These are phyloP conservation scores for Eucalyptus erythrocorys DNA, from an alignment of 345 rosid species.

Conservation along the genomic window DNA sequence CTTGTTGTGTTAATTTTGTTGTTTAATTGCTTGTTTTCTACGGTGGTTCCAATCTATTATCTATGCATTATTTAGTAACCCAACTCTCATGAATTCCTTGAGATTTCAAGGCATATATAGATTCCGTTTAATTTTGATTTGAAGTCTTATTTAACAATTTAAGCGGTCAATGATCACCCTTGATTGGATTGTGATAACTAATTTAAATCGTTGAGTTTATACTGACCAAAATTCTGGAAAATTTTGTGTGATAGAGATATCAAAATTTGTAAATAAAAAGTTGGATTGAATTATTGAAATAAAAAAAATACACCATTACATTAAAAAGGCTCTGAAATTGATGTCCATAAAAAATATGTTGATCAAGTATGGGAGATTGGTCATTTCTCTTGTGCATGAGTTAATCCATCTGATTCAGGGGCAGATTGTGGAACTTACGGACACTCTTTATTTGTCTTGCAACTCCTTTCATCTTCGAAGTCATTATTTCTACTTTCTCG, in stretches of 20 bases:
- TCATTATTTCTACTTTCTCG: fast-evolving
- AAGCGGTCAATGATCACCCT: neutral
- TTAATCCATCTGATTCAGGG: neutral
- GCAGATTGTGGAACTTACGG: fast-evolving
- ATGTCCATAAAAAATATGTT: neutral
- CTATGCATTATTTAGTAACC: fast-evolving
- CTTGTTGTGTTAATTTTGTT: neutral
- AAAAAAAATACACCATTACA: neutral
- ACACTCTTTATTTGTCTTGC: neutral
- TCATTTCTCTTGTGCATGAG: neutral
- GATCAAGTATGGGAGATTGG: neutral
- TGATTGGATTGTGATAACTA: neutral
- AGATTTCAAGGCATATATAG: neutral
- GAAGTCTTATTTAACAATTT: neutral
- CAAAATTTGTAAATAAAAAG: neutral
- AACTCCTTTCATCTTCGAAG: neutral
- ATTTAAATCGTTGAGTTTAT: fast-evolving
- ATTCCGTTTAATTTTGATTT: neutral
- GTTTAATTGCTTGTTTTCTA: neutral
- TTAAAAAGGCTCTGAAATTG: neutral
- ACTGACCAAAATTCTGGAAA: neutral
- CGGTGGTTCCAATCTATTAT: fast-evolving
- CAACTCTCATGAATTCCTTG: fast-evolving
- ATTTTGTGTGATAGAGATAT: neutral
- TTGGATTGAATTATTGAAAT: neutral